Evolutionary conservation across 2,329 filamentous ascomycete genomes (phyloP).

Genomic region (Cladobotryum mycophilum): DNA sequence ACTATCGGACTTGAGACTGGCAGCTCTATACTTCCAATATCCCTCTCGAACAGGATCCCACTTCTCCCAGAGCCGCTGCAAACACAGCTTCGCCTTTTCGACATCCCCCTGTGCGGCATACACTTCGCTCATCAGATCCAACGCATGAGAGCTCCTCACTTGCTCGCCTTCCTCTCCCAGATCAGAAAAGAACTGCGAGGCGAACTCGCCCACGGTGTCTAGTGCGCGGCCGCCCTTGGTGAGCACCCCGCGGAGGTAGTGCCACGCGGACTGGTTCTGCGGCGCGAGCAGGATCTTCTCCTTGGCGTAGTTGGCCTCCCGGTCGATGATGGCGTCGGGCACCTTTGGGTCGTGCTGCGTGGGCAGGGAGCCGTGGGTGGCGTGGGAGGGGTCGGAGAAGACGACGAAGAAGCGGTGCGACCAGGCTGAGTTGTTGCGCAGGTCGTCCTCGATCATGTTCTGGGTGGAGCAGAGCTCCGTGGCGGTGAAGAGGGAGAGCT

Average conservation of each 20-base stretch:
- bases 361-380: slow-evolving; percentile 41
- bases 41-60: slow-evolving; percentile 89
- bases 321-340: slow-evolving; percentile 57
- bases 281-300: slow-evolving; percentile 70
- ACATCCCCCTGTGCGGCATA: slow-evolving; percentile 51
- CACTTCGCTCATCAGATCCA: slow-evolving; percentile 68
- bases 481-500: slow-evolving; percentile 64
- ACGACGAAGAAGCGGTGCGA: slow-evolving; percentile 94
- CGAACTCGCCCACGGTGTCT: slow-evolving; percentile 41
- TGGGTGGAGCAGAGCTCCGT: slow-evolving; percentile 67
- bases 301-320: slow-evolving; percentile 70
- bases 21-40: slow-evolving; percentile 70
- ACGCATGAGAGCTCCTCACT: slow-evolving; percentile 57
- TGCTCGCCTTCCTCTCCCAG: slow-evolving; percentile 42
- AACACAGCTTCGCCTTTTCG: slow-evolving; percentile 59
- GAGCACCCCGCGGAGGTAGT: slow-evolving; percentile 75
- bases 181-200: slow-evolving; percentile 43
- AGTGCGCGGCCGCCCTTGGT: slow-evolving; percentile 55
- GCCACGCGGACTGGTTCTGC: slow-evolving; percentile 93
- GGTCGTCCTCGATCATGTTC: slow-evolving; percentile 66
- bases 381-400: slow-evolving; percentile 56
- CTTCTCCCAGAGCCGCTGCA: slow-evolving; percentile 69
- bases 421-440: slow-evolving; percentile 96
- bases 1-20: slow-evolving; percentile 17
- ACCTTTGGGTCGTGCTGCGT: slow-evolving; percentile 50